Percentiles rank a stretch among this genome's conserved stretches.
These are phyloP conservation scores for Hyphodiscus sp. DNA, from an alignment of 2,329 filamentous ascomycete species.

Conservation along the genomic window DNA sequence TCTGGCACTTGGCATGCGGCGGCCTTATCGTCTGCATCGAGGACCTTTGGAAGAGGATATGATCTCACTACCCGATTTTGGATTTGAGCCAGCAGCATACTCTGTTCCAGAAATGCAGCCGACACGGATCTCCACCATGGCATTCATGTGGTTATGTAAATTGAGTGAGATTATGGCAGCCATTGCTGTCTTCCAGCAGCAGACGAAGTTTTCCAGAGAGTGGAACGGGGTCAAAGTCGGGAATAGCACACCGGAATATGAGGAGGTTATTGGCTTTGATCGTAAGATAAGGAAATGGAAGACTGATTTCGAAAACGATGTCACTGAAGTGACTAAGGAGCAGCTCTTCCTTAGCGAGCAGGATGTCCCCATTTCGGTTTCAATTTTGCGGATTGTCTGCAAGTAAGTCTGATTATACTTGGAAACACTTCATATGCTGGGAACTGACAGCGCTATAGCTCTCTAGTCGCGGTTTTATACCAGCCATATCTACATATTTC, in stretches of 20 bases:
- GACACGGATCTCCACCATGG: conserved; percentile 4
- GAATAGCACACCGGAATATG: neutral
- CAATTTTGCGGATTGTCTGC: conserved; percentile 6
- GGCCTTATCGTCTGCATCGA: conserved; percentile 4
- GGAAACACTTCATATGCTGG: neutral
- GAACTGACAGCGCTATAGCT: too few relatives aligned
- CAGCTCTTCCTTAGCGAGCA: neutral
- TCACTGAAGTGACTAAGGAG: neutral
- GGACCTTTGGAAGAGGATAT: conserved; percentile 1
- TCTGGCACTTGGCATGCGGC: conserved; percentile 9
- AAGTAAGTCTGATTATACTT: conserved; percentile 4
- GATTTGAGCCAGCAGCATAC: conserved; percentile 1
- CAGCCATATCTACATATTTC: conserved; percentile 10
- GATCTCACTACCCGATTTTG: conserved; percentile 7
- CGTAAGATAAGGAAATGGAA: conserved; percentile 2
- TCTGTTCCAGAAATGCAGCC: conserved; percentile 2
- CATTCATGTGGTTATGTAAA: conserved; percentile 13
- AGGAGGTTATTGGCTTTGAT: conserved; percentile 6
- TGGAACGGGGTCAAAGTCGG: conserved; percentile 4
- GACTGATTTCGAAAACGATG: conserved; percentile 5
- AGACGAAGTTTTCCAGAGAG: conserved; percentile 5
- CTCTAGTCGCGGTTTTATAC: conserved; percentile 7
- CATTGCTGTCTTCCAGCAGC: conserved; percentile 5
- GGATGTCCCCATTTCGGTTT: conserved; percentile 4
- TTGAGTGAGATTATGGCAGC: conserved; percentile 11